phyloP scores from a whole-genome alignment of 495 filamentous ascomycete species.

The Aspergillus bridgeri region DNA sequence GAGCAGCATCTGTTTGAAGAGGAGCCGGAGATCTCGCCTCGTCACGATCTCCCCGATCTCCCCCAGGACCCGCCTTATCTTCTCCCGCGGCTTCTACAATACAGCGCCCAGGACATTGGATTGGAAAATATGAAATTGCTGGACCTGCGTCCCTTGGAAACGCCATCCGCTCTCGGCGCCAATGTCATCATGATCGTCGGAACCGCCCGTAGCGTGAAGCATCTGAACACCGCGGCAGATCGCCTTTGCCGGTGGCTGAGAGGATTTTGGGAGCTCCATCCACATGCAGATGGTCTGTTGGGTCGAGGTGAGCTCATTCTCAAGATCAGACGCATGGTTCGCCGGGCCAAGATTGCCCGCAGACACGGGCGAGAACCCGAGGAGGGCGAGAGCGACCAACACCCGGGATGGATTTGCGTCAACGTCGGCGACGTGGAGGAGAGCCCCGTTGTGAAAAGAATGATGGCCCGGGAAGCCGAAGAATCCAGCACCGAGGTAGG shows the following conservation, averaged over 20 bases:
- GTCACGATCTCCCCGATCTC: slow-evolving; percentile 68
- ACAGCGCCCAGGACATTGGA: slow-evolving; percentile 75
- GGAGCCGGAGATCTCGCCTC: slow-evolving; percentile 51
- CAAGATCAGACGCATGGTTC: slow-evolving; percentile 75
- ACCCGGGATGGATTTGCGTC: slow-evolving; percentile 96
- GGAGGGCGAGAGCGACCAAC: slow-evolving; percentile 75
- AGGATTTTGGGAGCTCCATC: slow-evolving; percentile 61
- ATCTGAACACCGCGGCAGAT: slow-evolving; percentile 89
- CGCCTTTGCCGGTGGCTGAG: slow-evolving; percentile 84
- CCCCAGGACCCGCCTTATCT: slow-evolving; percentile 71
- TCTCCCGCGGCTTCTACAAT: slow-evolving; percentile 68
- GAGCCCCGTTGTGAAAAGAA: no score
- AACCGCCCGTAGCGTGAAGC: slow-evolving; percentile 89
- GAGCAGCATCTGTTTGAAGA: slow-evolving; percentile 49
- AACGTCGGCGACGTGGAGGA: slow-evolving; percentile 72
- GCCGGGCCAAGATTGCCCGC: slow-evolving; percentile 70
- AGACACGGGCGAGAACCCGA: slow-evolving; percentile 42
- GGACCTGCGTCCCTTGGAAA: slow-evolving; percentile 80
- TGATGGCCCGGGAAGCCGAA: no score
- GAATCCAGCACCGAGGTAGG: no score
- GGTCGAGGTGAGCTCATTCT: slow-evolving; percentile 89
- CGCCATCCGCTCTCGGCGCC: slow-evolving; percentile 79
- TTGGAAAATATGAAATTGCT: slow-evolving; percentile 72
- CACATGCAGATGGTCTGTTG: slow-evolving; percentile 81
- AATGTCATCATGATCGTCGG: slow-evolving; percentile 90